Base-by-base conservation (phyloP, 805 yeast species). In the Blastobotrys terrestris region DNA sequence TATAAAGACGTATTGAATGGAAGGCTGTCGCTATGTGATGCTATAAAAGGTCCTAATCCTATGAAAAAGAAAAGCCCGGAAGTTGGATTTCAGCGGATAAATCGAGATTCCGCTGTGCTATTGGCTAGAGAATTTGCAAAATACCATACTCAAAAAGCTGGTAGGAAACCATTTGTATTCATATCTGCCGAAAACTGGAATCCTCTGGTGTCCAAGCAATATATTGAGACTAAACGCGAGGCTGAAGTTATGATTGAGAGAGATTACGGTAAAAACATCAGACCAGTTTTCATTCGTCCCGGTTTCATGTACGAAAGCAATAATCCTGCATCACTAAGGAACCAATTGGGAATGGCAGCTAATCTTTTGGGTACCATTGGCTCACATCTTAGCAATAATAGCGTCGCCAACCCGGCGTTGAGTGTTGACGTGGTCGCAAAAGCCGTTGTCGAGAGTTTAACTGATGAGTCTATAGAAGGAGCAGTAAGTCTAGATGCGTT, bases 171-270 rank as follows among this genome's bases (percentile, higher is more conserved):
- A 6, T 84, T 84, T 62, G 88, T 85, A 0, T 90, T 87, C 62
- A 76, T 90, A 1, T 87, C 95, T 0, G 96, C 97, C 1, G 95
- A 87, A 59, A 69, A 74, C 48, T 83, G 84, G 51, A 78, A 80
- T 50, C 89, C 91, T 0, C 68, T 84, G 19, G 69, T 86, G 3
- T 92, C 94, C 1, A 61, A 70, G 0, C 90, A 84, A 1, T 90
- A 90, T 66, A 79, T 90, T 39, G 73, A 76, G 7, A 81, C 94
- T 19, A 90, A 90, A 61, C 72, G 96, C 59, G 81, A 76, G 54
- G 92, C 97, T 0, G 97, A 90, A 64, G 66, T 67, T 20, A 55
- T 47, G 5, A 53, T 62, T 13, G 84, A 79, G 58, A 66, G 81
- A 18, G 50, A 66, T 52, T 70, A 26, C 35, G 11, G 35, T 26